Evolutionary conservation across 108 stramenopile species (phyloP).

Genomic region (Seminavis robusta): DNA sequence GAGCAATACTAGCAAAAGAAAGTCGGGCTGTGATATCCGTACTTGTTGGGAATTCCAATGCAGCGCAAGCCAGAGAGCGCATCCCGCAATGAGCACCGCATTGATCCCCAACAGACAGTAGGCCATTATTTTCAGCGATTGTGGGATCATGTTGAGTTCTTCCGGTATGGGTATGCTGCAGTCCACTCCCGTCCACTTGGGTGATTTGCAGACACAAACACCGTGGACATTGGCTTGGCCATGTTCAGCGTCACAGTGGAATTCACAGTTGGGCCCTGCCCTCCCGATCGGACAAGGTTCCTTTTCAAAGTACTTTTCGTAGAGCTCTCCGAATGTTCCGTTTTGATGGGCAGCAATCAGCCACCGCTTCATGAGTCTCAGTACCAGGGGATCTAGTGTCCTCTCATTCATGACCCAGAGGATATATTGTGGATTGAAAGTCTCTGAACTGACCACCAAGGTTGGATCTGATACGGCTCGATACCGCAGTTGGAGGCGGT

Average conservation of each 20-base stretch:
- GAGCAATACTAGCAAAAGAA: constrained; percentile 5
- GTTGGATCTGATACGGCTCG: neutral
- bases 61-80: constrained; percentile 2
- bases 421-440: neutral
- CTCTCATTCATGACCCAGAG: neutral
- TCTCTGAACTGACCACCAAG: neutral
- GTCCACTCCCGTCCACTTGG: constrained; percentile 10
- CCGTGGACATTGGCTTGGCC: constrained; percentile 1
- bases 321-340: constrained; percentile 7
- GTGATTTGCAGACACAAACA: constrained; percentile 8
- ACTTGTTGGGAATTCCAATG: too few relatives aligned
- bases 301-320: constrained; percentile 8
- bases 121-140: neutral
- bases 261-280: constrained; percentile 10
- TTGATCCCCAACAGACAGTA: constrained; percentile 6
- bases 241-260: constrained; percentile 7
- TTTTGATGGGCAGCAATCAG: constrained; percentile 1
- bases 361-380: constrained; percentile 14
- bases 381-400: neutral
- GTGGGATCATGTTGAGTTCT: neutral
- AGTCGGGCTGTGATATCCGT: constrained; percentile 4
- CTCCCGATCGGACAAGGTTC: constrained; percentile 14
- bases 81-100: neutral
- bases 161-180: constrained; percentile 1
- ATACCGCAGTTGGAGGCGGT: neutral